These are phyloP conservation scores for Bacidia gigantensis DNA, from an alignment of 495 filamentous ascomycete genomes.

Conservation along the genomic window DNA sequence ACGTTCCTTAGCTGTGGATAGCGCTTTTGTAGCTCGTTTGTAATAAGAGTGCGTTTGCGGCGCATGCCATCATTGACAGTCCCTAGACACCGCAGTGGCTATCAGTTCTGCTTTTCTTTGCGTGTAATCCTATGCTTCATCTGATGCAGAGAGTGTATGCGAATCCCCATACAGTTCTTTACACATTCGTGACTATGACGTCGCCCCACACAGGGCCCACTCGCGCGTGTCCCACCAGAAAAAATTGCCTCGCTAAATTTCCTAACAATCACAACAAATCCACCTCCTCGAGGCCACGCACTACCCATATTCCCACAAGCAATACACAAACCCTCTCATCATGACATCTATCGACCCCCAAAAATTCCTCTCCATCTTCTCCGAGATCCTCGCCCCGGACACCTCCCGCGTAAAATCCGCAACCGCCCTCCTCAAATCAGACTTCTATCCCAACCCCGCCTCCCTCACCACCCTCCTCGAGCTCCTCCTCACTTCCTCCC, in stretches of 20 bases:
- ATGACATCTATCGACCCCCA: slow-evolving; percentile 28
- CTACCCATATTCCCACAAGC: neutral
- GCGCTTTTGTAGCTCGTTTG: no score
- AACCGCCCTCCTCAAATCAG: slow-evolving; percentile 78
- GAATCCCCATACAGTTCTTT: no score
- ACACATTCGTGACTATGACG: neutral
- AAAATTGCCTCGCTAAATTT: neutral
- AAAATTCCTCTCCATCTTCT: slow-evolving; percentile 31
- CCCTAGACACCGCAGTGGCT: no score
- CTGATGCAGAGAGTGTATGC: no score
- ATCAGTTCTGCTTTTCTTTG: no score
- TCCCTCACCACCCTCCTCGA: slow-evolving; percentile 74
- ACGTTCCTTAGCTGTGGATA: neutral
- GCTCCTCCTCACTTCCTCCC: slow-evolving; percentile 63
- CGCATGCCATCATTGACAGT: no score
- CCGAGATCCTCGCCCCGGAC: slow-evolving; percentile 41
- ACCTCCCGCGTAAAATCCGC: slow-evolving; percentile 74
- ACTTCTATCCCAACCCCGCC: slow-evolving; percentile 75
- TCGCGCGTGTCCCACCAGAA: slow-evolving; percentile 12
- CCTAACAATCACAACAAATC: neutral
- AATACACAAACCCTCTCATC: no score
- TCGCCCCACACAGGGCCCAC: slow-evolving; percentile 36
- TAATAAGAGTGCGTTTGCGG: no score
- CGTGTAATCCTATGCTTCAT: no score
- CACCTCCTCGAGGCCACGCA: no score